Evolutionary conservation across 495 filamentous ascomycete genomes (phyloP).

Genomic region (Durotheca rogersii): DNA sequence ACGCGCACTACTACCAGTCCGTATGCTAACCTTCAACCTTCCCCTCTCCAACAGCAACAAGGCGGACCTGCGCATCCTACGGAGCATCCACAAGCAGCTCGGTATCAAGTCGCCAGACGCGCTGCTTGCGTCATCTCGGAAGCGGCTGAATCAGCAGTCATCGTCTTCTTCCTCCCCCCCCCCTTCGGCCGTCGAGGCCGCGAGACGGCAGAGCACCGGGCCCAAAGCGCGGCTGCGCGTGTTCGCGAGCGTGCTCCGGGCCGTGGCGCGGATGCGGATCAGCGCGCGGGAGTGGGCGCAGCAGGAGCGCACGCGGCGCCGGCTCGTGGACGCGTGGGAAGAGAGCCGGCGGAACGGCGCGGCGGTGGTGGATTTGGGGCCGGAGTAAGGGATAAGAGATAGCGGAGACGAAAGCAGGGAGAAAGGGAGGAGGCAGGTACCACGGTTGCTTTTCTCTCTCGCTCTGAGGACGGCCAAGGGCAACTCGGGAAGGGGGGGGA

Average conservation of each 20-base stretch:
- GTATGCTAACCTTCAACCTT: too few relatives aligned
- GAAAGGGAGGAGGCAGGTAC: too few relatives aligned
- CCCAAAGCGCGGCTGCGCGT: too few relatives aligned
- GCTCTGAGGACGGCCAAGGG: too few relatives aligned
- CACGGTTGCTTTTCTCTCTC: too few relatives aligned
- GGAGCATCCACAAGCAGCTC: conserved; percentile 60
- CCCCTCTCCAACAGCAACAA: conserved; percentile 73
- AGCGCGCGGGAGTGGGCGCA: conserved; percentile 42
- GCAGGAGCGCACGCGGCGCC: conserved; percentile 40
- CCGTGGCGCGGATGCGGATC: conserved; percentile 45
- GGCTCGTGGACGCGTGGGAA: conserved; percentile 42
- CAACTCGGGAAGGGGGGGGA: too few relatives aligned
- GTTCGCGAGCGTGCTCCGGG: conserved; percentile 39
- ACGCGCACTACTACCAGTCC: too few relatives aligned
- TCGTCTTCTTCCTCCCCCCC: not conserved
- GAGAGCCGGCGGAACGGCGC: conserved; percentile 40
- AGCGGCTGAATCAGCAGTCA: conserved; percentile 13
- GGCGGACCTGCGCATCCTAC: conserved; percentile 80
- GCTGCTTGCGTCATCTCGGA: conserved; percentile 19
- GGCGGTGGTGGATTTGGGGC: conserved; percentile 34
- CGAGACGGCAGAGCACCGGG: too few relatives aligned
- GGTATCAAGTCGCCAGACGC: conserved; percentile 37
- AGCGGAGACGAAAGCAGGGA: too few relatives aligned
- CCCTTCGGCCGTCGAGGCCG: conserved; percentile 18
- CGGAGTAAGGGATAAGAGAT: too few relatives aligned